Conservation (phyloP, 495 filamentous ascomycete species). For the Diplogelasinospora grovesii region DNA sequence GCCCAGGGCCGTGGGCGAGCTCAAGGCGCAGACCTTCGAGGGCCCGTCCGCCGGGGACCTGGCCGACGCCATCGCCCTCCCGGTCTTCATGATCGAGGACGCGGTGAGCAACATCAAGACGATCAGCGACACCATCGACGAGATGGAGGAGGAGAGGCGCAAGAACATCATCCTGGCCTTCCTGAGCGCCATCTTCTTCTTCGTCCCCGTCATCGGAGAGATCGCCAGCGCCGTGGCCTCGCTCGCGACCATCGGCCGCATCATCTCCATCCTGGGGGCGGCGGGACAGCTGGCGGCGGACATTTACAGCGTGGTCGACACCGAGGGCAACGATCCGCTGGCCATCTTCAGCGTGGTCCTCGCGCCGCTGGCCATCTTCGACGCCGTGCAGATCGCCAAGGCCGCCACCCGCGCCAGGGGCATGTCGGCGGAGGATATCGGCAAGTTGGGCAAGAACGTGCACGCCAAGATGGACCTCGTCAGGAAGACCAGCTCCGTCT, state of each 20-base stretch:
- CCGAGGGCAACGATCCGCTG: slow-evolving; percentile 2
- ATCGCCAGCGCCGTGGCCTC: neutral
- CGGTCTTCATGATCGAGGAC: slow-evolving; percentile 16
- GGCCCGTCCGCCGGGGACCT: slow-evolving; percentile 9
- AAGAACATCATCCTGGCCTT: slow-evolving; percentile 16
- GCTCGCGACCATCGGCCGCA: slow-evolving; percentile 1
- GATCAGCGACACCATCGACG: slow-evolving; percentile 12
- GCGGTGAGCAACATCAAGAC: slow-evolving; percentile 10
- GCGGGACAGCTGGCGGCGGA: slow-evolving; percentile 3
- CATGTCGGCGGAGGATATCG: neutral
- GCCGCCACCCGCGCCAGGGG: neutral
- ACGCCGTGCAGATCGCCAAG: slow-evolving; percentile 2
- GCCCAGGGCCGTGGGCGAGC: neutral
- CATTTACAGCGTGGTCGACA: slow-evolving; percentile 8
- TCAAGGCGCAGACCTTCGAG: slow-evolving; percentile 1
- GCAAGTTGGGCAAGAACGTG: slow-evolving; percentile 88
- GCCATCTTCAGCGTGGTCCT: slow-evolving; percentile 7
- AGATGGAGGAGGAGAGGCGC: slow-evolving; percentile 11
- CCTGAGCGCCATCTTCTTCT: slow-evolving; percentile 12
- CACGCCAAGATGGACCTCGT: slow-evolving; percentile 84
- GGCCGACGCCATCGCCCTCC: slow-evolving; percentile 12
- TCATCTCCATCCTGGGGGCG: slow-evolving; percentile 2
- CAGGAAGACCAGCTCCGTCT: slow-evolving; percentile 79
- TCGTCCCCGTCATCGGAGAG: slow-evolving; percentile 17
- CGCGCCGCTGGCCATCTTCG: slow-evolving; percentile 2